Base-by-base conservation (phyloP, 257 asterid genomes). In the Catharanthus roseus region DNA sequence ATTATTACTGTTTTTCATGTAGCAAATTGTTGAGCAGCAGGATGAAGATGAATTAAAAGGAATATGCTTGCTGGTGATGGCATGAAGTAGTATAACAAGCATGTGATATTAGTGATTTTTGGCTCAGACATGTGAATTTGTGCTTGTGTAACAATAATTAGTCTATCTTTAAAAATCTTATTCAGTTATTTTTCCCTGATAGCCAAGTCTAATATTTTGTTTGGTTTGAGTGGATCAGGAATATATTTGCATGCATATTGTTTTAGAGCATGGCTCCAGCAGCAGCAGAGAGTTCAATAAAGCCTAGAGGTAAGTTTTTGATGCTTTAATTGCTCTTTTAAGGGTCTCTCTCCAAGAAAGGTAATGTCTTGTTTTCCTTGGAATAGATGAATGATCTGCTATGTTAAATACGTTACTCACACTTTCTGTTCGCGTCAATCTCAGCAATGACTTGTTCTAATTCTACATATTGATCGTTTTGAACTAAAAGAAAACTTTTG, bases 231-330 rank as follows among this genome's bases (percentile, higher is more conserved):
- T 24, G 57, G 74, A 39, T 12, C 79, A 75, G 79, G 74, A 44
- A 26, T 28, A 42, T 12, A 68, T 57, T 67, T 67, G 69, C 38
- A 10, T 62, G 26, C 34, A 36, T 57, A 44, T 28, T 21, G 6
- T 50, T 36, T 31, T 53, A 49, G 31, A 65, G 47, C 33, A 78
- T 78, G 82, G 82, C 82, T 15, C 76, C 82, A 39, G 50, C 77
- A 7, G 74, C 77, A 49, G 73, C 79, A 55, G 79, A 65, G 67
- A 33, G 56, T 41, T 73, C 76, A 36, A 38, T 78, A 31, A 78
- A 78, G 77, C 71, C 82, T 54, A 69, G 77, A 70, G 82, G 82
- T 78, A 54, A 26, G 16, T 2, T 7, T 10, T 34, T 29, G 29
- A 26, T 19, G 12, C 23, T 54, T 44, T 29, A 51, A 34, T 16